Evolutionary conservation across 441 rosid species (phyloP).

Genomic region (Codiaeum variegatum): DNA sequence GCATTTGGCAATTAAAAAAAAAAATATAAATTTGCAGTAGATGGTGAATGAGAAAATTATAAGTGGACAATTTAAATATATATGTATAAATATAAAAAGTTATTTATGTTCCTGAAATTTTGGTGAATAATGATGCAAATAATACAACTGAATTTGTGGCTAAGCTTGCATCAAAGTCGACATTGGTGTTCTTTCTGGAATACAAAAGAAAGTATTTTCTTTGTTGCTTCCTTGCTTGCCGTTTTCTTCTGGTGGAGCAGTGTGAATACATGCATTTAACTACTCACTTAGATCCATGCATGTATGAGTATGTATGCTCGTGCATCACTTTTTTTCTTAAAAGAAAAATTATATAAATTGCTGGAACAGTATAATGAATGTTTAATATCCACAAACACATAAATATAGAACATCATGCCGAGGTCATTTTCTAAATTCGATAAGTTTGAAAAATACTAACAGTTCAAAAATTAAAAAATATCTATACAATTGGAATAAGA

Average conservation of each 20-base stretch:
- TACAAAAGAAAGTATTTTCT: background rate
- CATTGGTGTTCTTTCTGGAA: background rate
- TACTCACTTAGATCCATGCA: slow-evolving; percentile 6
- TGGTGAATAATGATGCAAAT: background rate
- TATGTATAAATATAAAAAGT: too few relatives aligned
- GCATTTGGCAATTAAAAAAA: too few relatives aligned
- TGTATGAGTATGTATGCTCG: too few relatives aligned
- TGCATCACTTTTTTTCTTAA: background rate
- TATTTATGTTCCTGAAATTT: too few relatives aligned
- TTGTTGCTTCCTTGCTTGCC: background rate
- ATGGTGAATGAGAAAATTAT: too few relatives aligned
- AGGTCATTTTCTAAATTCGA: background rate
- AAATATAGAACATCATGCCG: background rate
- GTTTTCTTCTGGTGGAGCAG: background rate
- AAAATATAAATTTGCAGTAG: too few relatives aligned
- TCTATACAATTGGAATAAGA: background rate
- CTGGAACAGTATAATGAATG: too few relatives aligned
- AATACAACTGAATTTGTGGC: background rate
- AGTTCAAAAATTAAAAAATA: background rate
- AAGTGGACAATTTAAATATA: too few relatives aligned
- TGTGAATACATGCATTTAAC: background rate
- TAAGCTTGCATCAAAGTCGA: background rate
- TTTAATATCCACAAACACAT: too few relatives aligned
- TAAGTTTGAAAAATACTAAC: background rate
- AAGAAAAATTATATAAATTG: too few relatives aligned